Evolutionary conservation across 2,329 filamentous ascomycete genomes (phyloP).

Genomic region (Microcera coccophila): DNA sequence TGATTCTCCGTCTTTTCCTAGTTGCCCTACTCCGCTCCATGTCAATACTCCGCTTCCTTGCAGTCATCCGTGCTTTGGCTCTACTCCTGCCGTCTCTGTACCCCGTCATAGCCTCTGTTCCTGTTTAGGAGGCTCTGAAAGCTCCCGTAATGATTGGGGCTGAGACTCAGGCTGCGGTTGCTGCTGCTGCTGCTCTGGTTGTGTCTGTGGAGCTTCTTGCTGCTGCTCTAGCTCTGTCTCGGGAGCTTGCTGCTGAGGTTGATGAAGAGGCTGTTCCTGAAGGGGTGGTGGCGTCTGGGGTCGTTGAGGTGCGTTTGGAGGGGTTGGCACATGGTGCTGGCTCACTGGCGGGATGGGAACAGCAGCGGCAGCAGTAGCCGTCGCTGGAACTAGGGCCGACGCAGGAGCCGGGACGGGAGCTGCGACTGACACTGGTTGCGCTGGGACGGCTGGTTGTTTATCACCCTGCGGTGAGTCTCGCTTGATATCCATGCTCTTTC

Average conservation of each 20-base stretch:
- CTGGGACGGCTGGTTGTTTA: conserved; percentile 10
- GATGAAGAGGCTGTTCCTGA: conserved; percentile 6
- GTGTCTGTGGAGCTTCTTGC: neutral
- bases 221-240: conserved; percentile 9
- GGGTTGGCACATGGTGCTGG: conserved; percentile 6
- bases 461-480: conserved; percentile 30
- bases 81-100: neutral
- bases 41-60: neutral
- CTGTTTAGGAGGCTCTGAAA: neutral
- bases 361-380: too few species aligned
- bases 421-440: conserved; percentile 9
- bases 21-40: neutral
- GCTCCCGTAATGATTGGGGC: neutral
- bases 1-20: conserved; percentile 10
- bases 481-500: conserved; percentile 48
- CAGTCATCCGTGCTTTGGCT: neutral
- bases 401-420: conserved; percentile 10
- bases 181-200: neutral
- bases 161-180: neutral
- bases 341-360: conserved; percentile 3
- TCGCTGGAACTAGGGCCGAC: conserved; percentile 5
- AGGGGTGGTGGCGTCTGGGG: conserved; percentile 4
- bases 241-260: conserved; percentile 3
- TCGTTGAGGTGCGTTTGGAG: conserved; percentile 3
- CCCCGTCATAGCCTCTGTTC: neutral